phyloP scores from a whole-genome alignment of 345 rosid species.

The Rhodamnia argentea region DNA sequence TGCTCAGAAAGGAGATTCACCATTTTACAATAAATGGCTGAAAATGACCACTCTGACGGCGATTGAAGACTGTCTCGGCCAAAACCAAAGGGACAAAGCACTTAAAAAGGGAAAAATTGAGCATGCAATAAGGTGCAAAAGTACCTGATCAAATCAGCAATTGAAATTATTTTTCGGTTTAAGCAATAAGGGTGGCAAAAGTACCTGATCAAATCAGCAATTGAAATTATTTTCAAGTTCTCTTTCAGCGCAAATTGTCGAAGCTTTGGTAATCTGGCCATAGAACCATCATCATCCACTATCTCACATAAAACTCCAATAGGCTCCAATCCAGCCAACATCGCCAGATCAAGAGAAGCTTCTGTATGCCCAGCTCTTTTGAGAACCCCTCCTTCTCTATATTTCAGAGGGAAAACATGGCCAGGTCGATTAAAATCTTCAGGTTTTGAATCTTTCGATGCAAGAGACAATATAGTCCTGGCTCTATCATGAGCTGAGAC shows the following conservation, averaged over 20 bases:
- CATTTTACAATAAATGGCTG: background rate
- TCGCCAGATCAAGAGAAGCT: constrained; percentile 83
- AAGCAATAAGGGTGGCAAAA: background rate
- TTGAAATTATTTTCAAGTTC: constrained; percentile 65
- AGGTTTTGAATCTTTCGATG: constrained; percentile 68
- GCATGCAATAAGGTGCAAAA: background rate
- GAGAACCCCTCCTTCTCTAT: constrained; percentile 83
- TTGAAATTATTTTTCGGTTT: constrained; percentile 63
- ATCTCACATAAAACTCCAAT: constrained; percentile 77
- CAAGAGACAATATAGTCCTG: constrained; percentile 52
- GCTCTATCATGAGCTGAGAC: constrained; percentile 92
- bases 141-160: constrained; percentile 78
- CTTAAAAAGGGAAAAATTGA: background rate
- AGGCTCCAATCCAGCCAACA: constrained; percentile 72
- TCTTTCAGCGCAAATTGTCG: constrained; percentile 49
- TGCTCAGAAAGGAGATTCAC: background rate
- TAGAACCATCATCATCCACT: constrained; percentile 96
- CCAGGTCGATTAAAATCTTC: constrained; percentile 86
- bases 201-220: constrained; percentile 85
- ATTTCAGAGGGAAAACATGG: constrained; percentile 74
- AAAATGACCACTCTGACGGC: background rate
- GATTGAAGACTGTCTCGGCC: background rate
- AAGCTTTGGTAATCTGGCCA: constrained; percentile 91
- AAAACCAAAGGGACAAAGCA: background rate
- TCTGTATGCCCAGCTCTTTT: constrained; percentile 98